Evolutionary conservation across 129 eudicot genomes (phyloP).

Genomic region (Pulicaria dysenterica): DNA sequence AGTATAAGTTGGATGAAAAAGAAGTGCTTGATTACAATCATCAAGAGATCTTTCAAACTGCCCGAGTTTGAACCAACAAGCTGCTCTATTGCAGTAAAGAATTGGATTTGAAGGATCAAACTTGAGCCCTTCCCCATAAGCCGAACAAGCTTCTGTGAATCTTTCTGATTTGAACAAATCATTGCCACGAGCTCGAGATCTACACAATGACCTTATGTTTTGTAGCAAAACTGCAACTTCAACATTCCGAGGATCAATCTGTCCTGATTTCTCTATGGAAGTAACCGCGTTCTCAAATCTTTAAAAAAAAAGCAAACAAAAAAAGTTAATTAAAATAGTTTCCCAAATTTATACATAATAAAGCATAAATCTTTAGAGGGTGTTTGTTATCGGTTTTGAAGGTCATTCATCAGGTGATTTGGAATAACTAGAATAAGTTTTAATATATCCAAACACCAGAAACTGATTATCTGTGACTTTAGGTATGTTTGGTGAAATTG

Average conservation of each 20-base stretch:
- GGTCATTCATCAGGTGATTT: no score
- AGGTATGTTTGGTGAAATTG: no score
- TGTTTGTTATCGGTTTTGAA: no score
- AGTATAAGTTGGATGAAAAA: conserved; percentile 70
- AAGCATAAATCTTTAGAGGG: not conserved
- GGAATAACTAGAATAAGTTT: no score
- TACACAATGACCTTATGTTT: conserved; percentile 57
- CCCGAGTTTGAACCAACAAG: conserved; percentile 91
- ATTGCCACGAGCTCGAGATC: conserved; percentile 91
- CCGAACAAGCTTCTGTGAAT: conserved; percentile 86
- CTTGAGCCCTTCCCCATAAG: conserved; percentile 89
- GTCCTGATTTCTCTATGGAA: conserved; percentile 61
- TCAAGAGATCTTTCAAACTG: conserved; percentile 70
- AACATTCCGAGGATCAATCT: conserved; percentile 52
- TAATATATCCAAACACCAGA: not conserved
- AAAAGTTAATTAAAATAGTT: conserved; percentile 15
- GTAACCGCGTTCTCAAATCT: conserved; percentile 83
- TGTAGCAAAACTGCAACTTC: conserved; percentile 62
- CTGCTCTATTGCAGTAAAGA: conserved; percentile 89
- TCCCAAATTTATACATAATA: conserved; percentile 12
- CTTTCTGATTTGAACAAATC: conserved; percentile 85
- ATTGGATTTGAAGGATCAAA: conserved; percentile 77
- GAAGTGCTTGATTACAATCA: conserved; percentile 92
- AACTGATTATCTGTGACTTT: not conserved
- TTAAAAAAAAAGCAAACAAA: conserved; percentile 28